These are phyloP conservation scores for Coemansia sp. DNA, from an alignment of 192 early-diverging fungal genomes.

Conservation along the genomic window DNA sequence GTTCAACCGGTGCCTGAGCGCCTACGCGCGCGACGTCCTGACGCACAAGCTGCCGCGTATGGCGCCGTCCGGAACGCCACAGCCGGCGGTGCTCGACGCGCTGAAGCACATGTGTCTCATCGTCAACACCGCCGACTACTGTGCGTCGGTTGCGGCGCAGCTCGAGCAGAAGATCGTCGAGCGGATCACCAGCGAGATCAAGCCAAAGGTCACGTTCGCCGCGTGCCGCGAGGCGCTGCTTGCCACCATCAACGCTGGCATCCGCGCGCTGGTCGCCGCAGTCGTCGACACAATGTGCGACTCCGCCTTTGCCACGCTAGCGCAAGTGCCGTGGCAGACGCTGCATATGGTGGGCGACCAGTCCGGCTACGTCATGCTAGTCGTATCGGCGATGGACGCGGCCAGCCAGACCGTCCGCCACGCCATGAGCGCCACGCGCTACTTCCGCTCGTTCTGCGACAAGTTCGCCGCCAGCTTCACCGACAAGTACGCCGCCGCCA, in stretches of 20 bases:
- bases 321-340: slow-evolving; percentile 74
- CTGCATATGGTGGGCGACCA: slow-evolving; percentile 93
- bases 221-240: slow-evolving; percentile 78
- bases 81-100: slow-evolving; percentile 54
- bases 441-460: slow-evolving; percentile 88
- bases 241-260: slow-evolving; percentile 60
- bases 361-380: slow-evolving; percentile 75
- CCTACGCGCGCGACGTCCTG: slow-evolving; percentile 79
- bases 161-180: slow-evolving; percentile 90
- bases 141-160: slow-evolving; percentile 76
- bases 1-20: slow-evolving; percentile 76
- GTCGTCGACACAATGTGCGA: slow-evolving; percentile 67
- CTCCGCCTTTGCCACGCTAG: slow-evolving; percentile 69
- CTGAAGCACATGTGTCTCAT: slow-evolving; percentile 73
- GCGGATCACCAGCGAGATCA: slow-evolving; percentile 69
- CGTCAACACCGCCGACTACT: slow-evolving; percentile 96
- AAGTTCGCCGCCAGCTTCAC: slow-evolving; percentile 85
- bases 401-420: slow-evolving; percentile 61
- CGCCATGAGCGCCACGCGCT: slow-evolving; percentile 68
- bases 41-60: slow-evolving; percentile 68
- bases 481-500: slow-evolving; percentile 63
- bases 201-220: slow-evolving; percentile 69
- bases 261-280: slow-evolving; percentile 66
- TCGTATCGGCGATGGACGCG: slow-evolving; percentile 60
- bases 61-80: background rate